Evolutionary conservation across 2,329 filamentous ascomycete species (phyloP).

Genomic region (Apiospora kogelbergensis): DNA sequence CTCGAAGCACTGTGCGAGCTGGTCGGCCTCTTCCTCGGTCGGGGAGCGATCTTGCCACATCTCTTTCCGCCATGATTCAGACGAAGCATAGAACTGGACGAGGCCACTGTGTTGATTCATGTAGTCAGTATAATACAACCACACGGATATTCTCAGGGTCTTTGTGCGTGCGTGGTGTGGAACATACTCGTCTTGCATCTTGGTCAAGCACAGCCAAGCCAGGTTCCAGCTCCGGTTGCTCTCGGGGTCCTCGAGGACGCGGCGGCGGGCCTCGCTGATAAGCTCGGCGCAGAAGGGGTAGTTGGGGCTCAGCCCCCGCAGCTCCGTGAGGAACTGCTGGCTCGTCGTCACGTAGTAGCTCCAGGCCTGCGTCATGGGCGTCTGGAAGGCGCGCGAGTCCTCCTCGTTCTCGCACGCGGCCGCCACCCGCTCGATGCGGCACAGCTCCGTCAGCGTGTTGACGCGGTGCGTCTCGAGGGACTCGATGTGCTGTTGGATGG

Average conservation of each 20-base stretch:
- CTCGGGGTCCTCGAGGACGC: slow-evolving; percentile 62
- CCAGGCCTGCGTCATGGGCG: slow-evolving; percentile 71
- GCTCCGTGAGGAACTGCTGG: slow-evolving; percentile 67
- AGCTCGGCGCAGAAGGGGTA: slow-evolving; percentile 69
- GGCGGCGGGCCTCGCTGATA: slow-evolving; percentile 62
- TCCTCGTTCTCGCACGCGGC: slow-evolving; percentile 57
- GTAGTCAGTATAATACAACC: background rate
- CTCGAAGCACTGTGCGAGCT: slow-evolving; percentile 62
- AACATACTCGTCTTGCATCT: slow-evolving; percentile 64
- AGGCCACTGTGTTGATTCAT: slow-evolving; percentile 33
- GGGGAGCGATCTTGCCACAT: slow-evolving; percentile 70
- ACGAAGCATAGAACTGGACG: slow-evolving; percentile 58
- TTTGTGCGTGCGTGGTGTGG: no score
- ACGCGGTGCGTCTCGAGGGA: slow-evolving; percentile 66
- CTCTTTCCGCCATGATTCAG: slow-evolving; percentile 60
- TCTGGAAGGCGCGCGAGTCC: slow-evolving; percentile 57
- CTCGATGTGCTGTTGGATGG: slow-evolving; percentile 55
- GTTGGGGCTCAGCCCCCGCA: slow-evolving; percentile 65
- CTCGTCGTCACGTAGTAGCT: slow-evolving; percentile 65
- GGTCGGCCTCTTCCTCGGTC: slow-evolving; percentile 52
- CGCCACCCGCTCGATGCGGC: slow-evolving; percentile 68
- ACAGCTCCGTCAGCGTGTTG: slow-evolving; percentile 72
- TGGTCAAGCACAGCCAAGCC: slow-evolving; percentile 69
- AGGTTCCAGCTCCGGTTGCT: slow-evolving; percentile 75
- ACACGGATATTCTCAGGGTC: background rate